Evolutionary conservation across 768 basidiomycete species (phyloP).

Genomic region (Pleurotus citrinopileatus): DNA sequence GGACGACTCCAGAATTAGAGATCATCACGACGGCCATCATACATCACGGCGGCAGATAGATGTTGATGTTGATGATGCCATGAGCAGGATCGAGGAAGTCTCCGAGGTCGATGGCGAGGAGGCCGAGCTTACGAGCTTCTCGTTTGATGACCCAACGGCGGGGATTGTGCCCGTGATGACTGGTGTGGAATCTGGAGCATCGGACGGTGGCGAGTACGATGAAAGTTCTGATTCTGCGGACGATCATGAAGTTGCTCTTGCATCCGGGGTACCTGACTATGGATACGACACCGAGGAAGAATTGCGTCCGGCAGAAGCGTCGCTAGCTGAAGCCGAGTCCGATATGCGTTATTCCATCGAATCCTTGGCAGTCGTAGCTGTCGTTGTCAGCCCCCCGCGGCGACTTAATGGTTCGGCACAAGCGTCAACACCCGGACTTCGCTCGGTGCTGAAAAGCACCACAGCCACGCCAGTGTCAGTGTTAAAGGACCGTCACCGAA

Average conservation of each 20-base stretch:
- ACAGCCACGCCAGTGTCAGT: constrained; percentile 57
- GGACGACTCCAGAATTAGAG: constrained; percentile 47
- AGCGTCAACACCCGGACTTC: constrained; percentile 33
- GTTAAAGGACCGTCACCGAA: constrained; percentile 55
- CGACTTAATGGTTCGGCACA: constrained; percentile 7
- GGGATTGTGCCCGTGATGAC: constrained; percentile 52
- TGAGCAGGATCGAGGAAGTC: constrained; percentile 50
- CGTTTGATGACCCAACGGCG: constrained; percentile 59
- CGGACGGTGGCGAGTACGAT: constrained; percentile 30
- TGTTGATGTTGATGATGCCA: constrained; percentile 23
- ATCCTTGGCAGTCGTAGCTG: constrained; percentile 3
- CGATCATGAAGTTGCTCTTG: constrained; percentile 33
- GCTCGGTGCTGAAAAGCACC: constrained; percentile 41
- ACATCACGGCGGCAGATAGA: constrained; percentile 16
- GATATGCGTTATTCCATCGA: constrained; percentile 8
- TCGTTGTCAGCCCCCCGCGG: constrained; percentile 10
- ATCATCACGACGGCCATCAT: constrained; percentile 13
- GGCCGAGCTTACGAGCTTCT: constrained; percentile 67
- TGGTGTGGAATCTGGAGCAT: constrained; percentile 37
- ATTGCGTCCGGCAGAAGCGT: constrained; percentile 7
- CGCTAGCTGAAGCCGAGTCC: constrained; percentile 7
- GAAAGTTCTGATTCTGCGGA: constrained; percentile 54
- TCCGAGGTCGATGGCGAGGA: constrained; percentile 62
- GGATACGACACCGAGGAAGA: constrained; percentile 23
- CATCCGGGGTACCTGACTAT: constrained; percentile 31